phyloP scores from a whole-genome alignment of 257 asterid species.

The Rubia yunnanensis region DNA sequence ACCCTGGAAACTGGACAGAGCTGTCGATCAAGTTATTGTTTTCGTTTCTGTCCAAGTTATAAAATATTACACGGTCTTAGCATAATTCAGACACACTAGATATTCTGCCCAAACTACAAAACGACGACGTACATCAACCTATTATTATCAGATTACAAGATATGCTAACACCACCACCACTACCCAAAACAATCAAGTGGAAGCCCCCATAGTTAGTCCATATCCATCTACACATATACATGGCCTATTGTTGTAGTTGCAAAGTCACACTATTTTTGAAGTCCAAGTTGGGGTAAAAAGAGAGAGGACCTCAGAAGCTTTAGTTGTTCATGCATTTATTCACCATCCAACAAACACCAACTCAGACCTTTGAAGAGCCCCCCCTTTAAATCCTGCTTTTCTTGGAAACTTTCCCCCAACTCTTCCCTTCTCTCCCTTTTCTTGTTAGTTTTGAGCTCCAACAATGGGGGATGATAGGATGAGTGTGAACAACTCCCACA shows the following conservation, averaged over 20 bases:
- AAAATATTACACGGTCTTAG: no score
- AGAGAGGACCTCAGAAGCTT: background rate
- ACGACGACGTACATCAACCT: no score
- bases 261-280: background rate
- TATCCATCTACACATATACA: background rate
- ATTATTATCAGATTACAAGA: no score
- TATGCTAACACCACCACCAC: no score
- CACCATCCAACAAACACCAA: conserved; percentile 11
- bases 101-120: no score
- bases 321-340: background rate
- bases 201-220: background rate
- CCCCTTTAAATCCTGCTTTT: conserved; percentile 1
- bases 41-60: no score
- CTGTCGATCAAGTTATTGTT: background rate
- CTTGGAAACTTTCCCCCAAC: background rate
- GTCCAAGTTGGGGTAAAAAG: background rate
- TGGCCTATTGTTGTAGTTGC: background rate
- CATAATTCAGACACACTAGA: no score
- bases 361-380: background rate
- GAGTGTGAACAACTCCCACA: background rate
- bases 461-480: conserved; percentile 14
- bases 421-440: background rate
- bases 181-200: no score
- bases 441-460: background rate
- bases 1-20: no score